Conservation (phyloP, 1,284 basidiomycete species). For the Cutaneotrichosporon sp. region DNA sequence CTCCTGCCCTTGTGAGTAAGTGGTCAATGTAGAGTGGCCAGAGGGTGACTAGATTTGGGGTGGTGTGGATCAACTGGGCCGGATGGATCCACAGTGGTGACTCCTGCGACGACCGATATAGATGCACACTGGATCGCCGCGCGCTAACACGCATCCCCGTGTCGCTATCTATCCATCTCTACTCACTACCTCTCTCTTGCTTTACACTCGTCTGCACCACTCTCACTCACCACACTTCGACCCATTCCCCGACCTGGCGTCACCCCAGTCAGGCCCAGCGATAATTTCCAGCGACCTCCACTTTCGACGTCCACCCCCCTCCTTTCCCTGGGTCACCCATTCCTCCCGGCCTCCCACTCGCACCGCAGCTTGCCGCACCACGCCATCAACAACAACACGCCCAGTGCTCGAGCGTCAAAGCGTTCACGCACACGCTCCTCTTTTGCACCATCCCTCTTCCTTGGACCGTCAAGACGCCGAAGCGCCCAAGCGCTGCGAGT, state of each 20-base stretch:
- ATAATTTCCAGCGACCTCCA: conserved; percentile 9
- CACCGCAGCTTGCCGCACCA: too few species aligned
- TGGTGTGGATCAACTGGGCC: background rate
- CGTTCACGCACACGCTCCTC: background rate
- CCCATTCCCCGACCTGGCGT: background rate
- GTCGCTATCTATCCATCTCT: background rate
- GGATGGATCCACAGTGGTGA: background rate
- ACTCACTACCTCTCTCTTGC: background rate
- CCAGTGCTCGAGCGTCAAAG: background rate
- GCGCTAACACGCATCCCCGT: too few species aligned
- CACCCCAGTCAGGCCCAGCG: background rate
- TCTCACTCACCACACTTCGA: background rate
- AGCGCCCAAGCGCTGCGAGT: background rate
- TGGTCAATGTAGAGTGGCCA: background rate
- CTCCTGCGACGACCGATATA: background rate
- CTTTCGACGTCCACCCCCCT: conserved; percentile 8
- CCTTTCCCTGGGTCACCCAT: background rate
- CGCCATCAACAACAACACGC: background rate
- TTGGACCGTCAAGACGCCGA: too few species aligned
- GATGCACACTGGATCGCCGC: background rate
- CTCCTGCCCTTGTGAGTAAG: background rate
- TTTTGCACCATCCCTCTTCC: background rate
- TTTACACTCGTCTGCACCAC: background rate
- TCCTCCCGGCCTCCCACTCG: background rate
- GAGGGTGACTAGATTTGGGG: background rate